Conservation (phyloP, 352 stramenopile genomes). For the Bremia lactucae region DNA sequence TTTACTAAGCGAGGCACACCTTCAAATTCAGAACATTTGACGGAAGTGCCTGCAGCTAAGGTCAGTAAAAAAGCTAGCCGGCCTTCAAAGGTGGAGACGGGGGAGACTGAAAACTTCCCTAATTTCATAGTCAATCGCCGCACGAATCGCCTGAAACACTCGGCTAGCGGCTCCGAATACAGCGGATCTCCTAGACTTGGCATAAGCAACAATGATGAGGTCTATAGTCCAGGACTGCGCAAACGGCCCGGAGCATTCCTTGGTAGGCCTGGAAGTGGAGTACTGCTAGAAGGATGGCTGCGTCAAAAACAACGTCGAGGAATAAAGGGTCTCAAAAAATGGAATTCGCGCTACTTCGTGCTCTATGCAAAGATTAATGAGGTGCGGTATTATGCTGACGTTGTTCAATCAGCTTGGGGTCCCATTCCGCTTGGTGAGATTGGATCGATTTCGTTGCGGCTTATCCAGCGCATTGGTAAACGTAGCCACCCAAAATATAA, state of each 20-base stretch:
- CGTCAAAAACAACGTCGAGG: constrained; percentile 71
- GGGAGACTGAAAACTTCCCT: constrained; percentile 7
- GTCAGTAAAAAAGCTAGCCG: neutral
- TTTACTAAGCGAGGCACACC: constrained; percentile 4
- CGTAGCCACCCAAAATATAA: constrained; percentile 72
- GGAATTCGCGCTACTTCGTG: constrained; percentile 77
- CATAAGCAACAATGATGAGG: constrained; percentile 16
- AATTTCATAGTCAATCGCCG: constrained; percentile 33
- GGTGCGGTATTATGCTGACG: constrained; percentile 70
- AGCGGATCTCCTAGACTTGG: constrained; percentile 17
- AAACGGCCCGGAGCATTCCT: constrained; percentile 42
- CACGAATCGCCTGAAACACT: constrained; percentile 42
- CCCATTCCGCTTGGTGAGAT: constrained; percentile 67
- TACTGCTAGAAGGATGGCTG: constrained; percentile 73
- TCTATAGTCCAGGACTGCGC: constrained; percentile 38
- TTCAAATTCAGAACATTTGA: constrained; percentile 11
- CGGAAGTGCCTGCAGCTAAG: constrained; percentile 1
- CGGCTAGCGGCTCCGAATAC: constrained; percentile 29
- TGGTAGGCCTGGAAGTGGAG: constrained; percentile 43
- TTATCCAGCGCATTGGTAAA: constrained; percentile 78
- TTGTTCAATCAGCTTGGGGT: constrained; percentile 69
- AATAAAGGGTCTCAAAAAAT: constrained; percentile 77
- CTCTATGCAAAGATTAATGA: constrained; percentile 65
- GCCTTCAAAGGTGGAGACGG: constrained; percentile 14
- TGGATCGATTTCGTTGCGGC: constrained; percentile 64